A percentile compares a stretch with the other conserved stretches of the same genome.
Conservation (phyloP, 2,329 filamentous ascomycete species). For the Exophiala sideris region DNA sequence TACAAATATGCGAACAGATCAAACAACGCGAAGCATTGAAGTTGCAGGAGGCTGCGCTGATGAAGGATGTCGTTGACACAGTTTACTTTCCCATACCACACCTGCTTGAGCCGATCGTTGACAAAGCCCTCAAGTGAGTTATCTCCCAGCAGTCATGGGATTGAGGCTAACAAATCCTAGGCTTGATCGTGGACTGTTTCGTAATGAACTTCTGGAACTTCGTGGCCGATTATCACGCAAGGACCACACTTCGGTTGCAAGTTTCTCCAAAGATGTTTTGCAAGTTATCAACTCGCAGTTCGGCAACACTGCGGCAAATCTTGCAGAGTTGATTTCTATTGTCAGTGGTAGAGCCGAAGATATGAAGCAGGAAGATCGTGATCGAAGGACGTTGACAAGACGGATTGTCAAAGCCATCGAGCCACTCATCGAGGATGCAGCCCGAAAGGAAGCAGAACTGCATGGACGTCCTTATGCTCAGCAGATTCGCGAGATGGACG, state of each 20-base stretch:
- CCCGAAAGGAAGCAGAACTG: conserved; percentile 78
- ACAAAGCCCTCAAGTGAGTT: conserved; percentile 77
- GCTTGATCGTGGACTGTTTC: conserved; percentile 53
- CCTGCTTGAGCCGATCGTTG: conserved; percentile 71
- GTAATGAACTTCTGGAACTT: conserved; percentile 51
- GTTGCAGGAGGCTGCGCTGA: conserved; percentile 69
- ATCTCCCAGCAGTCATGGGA: neutral
- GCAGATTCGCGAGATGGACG: conserved; percentile 70
- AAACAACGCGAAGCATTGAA: conserved; percentile 75
- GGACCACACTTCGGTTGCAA: conserved; percentile 57
- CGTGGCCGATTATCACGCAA: conserved; percentile 54
- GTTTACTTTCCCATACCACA: conserved; percentile 87
- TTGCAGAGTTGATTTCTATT: conserved; percentile 48
- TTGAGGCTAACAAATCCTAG: conserved; percentile 30
- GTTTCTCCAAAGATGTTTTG: conserved; percentile 59
- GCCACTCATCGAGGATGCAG: conserved; percentile 69
- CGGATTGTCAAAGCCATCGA: conserved; percentile 82
- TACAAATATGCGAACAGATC: conserved; percentile 64
- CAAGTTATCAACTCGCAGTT: conserved; percentile 55
- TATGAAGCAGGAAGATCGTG: conserved; percentile 64
- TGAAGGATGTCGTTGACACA: conserved; percentile 76
- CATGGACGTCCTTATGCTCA: conserved; percentile 66
- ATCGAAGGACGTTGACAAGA: conserved; percentile 81
- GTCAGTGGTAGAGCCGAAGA: conserved; percentile 48
- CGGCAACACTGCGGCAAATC: conserved; percentile 47